Evolutionary conservation across 768 basidiomycete species (phyloP), one percentile per base, ranked within the genome.

Genomic region (Trametes villosa): DNA sequence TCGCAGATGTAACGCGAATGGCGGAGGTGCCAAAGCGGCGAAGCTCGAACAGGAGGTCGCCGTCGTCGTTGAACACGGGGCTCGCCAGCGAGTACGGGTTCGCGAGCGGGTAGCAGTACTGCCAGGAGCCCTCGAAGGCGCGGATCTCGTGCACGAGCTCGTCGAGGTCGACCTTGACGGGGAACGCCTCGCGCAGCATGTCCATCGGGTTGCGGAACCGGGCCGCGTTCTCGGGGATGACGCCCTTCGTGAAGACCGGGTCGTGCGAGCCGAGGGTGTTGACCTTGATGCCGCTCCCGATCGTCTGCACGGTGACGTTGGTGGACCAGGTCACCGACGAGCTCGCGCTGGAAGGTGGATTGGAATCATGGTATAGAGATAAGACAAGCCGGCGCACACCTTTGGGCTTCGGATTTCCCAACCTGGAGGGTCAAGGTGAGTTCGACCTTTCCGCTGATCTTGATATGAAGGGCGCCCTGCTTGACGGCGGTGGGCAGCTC

Each of bases 21-120:
- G 36, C 9, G 6, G 27, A 12, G 1, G 47, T 24, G 56, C 40
- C 48, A 38, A 61, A 64, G 15, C 63, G 65, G 29, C 65, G 63
- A 18, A 73, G 66, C 60, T 73, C 70, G 64, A 73, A 71, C 15
- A 73, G 40, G 26, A 74, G 53, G 57, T 74, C 73, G 36, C 73
- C 73, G 30, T 65, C 48, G 50, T 53, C 33, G 62, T 70, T 73
- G 68, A 74, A 74, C 4, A 68, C 66, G 11, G 73, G 73, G 58
- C 70, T 68, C n/a, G 68, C 59, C 41, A 74, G 67, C 27, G 62
- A 60, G 64, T 67, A 72, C n/a, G 70, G 64, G 22, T 64, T 53
- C 8, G 64, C 58, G 38, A 64, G 67, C 36, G 67, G 67, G 47
- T 63, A 71, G 58, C 63, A 67, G 45, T 59, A 63, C 46, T 67